Percentiles rank a stretch among this genome's conserved stretches.
Evolutionary conservation across 129 eudicot species (phyloP).

Genomic region (Flaveria sonorensis): DNA sequence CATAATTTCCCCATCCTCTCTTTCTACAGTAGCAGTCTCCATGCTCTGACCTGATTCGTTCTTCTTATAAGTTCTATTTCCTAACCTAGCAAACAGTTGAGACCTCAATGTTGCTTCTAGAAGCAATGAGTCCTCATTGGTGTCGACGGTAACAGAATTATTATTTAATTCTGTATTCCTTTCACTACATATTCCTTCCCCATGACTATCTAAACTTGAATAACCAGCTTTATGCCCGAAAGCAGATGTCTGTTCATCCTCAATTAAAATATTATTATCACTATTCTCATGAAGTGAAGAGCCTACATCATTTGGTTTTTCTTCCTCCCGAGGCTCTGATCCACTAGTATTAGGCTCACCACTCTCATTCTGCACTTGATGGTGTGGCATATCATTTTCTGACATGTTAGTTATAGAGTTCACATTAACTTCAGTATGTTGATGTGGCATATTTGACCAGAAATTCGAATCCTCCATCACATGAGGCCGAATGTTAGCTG

Average conservation of each 20-base stretch:
- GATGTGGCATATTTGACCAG: slow-evolving; percentile 41
- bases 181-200: slow-evolving; percentile 38
- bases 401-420: slow-evolving; percentile 34
- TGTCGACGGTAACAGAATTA: slow-evolving; percentile 31
- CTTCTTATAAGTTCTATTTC: slow-evolving; percentile 33
- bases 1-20: slow-evolving; percentile 37
- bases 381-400: slow-evolving; percentile 39
- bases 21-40: slow-evolving; percentile 33
- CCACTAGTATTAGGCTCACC: slow-evolving; percentile 59
- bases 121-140: slow-evolving; percentile 63
- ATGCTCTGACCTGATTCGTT: slow-evolving; percentile 32
- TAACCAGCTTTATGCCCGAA: slow-evolving; percentile 32
- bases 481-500: slow-evolving; percentile 52
- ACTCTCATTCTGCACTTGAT: slow-evolving; percentile 35
- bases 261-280: slow-evolving; percentile 34
- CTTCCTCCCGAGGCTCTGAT: slow-evolving; percentile 50
- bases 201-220: slow-evolving; percentile 32
- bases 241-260: slow-evolving; percentile 48
- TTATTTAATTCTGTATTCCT: slow-evolving; percentile 32
- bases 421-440: slow-evolving; percentile 38
- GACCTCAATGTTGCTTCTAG: slow-evolving; percentile 84
- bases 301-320: slow-evolving; percentile 37
- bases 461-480: slow-evolving; percentile 56
- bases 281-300: slow-evolving; percentile 39
- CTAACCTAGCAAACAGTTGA: slow-evolving; percentile 66